A percentile compares a stretch with the other conserved stretches of the same genome.
These are phyloP conservation scores for Tolypocladium nubicola DNA, from an alignment of 2,329 filamentous ascomycete genomes.

Conservation along the genomic window DNA sequence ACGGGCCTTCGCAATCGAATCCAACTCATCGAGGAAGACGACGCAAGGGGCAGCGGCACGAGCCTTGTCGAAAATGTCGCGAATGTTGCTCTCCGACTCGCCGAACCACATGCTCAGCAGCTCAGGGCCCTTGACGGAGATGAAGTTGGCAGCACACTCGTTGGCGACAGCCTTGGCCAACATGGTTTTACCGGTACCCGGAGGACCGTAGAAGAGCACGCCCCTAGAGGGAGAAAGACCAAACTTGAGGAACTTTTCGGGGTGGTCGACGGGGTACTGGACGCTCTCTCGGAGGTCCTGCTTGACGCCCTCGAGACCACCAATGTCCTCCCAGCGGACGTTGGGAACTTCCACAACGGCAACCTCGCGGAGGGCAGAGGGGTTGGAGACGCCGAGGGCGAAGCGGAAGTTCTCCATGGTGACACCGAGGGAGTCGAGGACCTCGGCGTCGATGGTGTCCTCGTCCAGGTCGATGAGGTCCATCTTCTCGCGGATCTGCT, in stretches of 20 bases:
- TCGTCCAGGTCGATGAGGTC: slow-evolving; percentile 97
- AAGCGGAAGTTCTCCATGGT: slow-evolving; percentile 99
- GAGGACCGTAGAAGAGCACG: slow-evolving; percentile 97
- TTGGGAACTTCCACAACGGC: slow-evolving; percentile 99
- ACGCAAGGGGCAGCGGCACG: slow-evolving; percentile 95
- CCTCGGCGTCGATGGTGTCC: slow-evolving; percentile 97
- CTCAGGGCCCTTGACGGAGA: slow-evolving; percentile 97
- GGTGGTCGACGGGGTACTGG: slow-evolving; percentile 98
- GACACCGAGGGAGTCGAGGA: slow-evolving; percentile 93
- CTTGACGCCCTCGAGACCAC: slow-evolving; percentile 97
- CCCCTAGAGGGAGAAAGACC: slow-evolving; percentile 94
- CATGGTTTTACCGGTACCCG: slow-evolving; percentile 99
- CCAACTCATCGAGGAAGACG: slow-evolving; percentile 96
- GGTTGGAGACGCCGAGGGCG: slow-evolving; percentile 94
- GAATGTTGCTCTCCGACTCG: slow-evolving; percentile 99
- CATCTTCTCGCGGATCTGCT: slow-evolving; percentile 99
- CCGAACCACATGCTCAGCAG: slow-evolving; percentile 99
- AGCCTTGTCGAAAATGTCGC: slow-evolving; percentile 99
- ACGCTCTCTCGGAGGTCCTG: slow-evolving; percentile 98
- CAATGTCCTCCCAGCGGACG: slow-evolving; percentile 98
- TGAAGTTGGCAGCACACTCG: slow-evolving; percentile 99
- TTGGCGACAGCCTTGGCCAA: slow-evolving; percentile 99
- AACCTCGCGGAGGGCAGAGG: slow-evolving; percentile 94
- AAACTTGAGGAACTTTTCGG: slow-evolving; percentile 99
- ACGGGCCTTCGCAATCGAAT: slow-evolving; percentile 98